phyloP scores from a whole-genome alignment of 192 early-diverging fungal species.

The Backusella liffmaniae region DNA sequence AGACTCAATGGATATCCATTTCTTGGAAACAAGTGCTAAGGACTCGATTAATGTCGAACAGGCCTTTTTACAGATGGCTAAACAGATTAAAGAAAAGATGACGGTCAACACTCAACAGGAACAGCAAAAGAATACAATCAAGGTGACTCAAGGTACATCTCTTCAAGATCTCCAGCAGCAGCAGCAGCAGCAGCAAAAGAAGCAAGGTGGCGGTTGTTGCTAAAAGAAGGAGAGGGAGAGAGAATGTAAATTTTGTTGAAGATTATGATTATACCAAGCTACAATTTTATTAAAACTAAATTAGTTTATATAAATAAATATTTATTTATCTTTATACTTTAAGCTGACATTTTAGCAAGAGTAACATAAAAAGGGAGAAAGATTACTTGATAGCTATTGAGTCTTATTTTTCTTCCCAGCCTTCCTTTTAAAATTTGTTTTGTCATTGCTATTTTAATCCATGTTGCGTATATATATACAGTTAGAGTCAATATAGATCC shows the following conservation, averaged over 20 bases:
- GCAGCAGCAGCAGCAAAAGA: not conserved
- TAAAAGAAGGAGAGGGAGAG: conserved; percentile 27
- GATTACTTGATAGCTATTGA: too few species aligned
- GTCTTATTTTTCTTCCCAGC: too few species aligned
- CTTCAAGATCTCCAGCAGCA: not conserved
- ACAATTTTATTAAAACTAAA: too few species aligned
- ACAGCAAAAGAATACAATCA: not conserved
- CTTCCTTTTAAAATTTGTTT: too few species aligned
- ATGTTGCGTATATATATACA: too few species aligned
- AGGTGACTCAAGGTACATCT: not conserved
- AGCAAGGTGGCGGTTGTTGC: conserved; percentile 1
- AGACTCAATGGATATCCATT: conserved; percentile 80
- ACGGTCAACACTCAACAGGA: not conserved
- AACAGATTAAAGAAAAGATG: conserved; percentile 7
- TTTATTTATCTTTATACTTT: too few species aligned
- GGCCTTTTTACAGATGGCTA: conserved; percentile 97
- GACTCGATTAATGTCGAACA: conserved; percentile 97
- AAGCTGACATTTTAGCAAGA: too few species aligned
- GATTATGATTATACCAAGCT: too few species aligned
- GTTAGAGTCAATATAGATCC: too few species aligned
- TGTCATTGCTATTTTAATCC: too few species aligned
- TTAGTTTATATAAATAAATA: too few species aligned
- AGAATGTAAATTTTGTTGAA: conserved; percentile 81
- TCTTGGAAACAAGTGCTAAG: conserved; percentile 97
- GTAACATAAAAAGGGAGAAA: too few species aligned